These are phyloP conservation scores for Cryptosporidium sp. DNA, from an alignment of 169 alveolate species.

Conservation along the genomic window DNA sequence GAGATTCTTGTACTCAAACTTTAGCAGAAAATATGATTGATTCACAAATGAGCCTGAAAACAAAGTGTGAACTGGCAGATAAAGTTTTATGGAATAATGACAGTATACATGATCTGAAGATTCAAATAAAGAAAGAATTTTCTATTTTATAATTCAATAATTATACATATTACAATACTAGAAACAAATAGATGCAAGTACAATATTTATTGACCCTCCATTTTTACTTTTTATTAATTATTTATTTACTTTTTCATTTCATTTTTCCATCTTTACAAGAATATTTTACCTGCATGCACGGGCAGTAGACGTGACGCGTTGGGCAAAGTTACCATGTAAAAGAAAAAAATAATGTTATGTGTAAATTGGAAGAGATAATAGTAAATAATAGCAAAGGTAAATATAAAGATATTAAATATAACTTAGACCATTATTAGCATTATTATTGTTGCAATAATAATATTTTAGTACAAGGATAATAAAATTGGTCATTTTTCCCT, in stretches of 20 bases:
- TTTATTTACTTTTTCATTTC: not conserved
- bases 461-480: not conserved
- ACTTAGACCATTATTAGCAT: not conserved
- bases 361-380: not conserved
- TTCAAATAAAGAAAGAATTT: not conserved
- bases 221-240: not conserved
- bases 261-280: not conserved
- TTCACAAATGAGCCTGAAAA: conserved; percentile 52
- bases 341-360: not conserved
- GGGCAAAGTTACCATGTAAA: conserved; percentile 21
- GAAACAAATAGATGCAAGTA: not conserved
- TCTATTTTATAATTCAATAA: not conserved
- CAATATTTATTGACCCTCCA: not conserved
- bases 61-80: conserved; percentile 77
- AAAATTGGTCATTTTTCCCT: conserved; percentile 1
- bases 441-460: not conserved
- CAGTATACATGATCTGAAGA: conserved; percentile 34
- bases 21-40: conserved; percentile 24
- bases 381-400: not conserved
- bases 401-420: not conserved
- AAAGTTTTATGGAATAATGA: conserved; percentile 74
- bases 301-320: conserved; percentile 13
- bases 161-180: not conserved
- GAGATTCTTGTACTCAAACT: conserved; percentile 76
- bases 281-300: not conserved